A percentile compares a stretch with the other conserved stretches of the same genome.
These are phyloP conservation scores for Colletotrichum tropicale DNA, from an alignment of 2,329 filamentous ascomycete species.

Conservation along the genomic window DNA sequence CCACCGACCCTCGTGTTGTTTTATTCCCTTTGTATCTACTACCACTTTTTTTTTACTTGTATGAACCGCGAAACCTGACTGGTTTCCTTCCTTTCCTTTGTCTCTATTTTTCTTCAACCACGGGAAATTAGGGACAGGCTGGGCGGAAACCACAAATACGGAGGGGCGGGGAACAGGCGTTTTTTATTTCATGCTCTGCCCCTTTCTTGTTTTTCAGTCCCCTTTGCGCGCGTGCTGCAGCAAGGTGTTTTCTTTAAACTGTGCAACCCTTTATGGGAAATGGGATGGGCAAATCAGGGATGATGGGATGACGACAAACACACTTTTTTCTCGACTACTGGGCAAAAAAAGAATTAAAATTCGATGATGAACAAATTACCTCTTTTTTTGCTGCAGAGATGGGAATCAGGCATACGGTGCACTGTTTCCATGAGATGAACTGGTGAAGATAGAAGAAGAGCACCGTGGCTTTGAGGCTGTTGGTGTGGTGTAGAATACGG, in stretches of 20 bases:
- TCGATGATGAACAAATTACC: not conserved
- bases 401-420: not conserved
- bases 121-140: slow-evolving; percentile 3
- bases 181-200: not conserved
- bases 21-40: slow-evolving; percentile 15
- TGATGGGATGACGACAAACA: slow-evolving; percentile 9
- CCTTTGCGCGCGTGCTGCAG: not conserved
- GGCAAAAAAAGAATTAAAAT: slow-evolving; percentile 8
- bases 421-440: not conserved
- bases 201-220: not conserved
- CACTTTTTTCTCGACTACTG: not conserved
- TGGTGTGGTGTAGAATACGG: not conserved
- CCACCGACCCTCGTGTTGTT: not conserved
- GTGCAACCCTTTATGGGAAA: not conserved
- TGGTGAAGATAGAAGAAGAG: not conserved
- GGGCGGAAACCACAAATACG: not conserved
- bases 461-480: not conserved
- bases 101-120: slow-evolving; percentile 1
- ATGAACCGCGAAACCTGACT: not conserved
- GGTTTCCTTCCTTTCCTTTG: not conserved
- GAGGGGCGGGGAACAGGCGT: not conserved
- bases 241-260: slow-evolving; percentile 13
- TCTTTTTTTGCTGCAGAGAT: not conserved
- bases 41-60: not conserved
- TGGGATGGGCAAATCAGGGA: slow-evolving; percentile 7